Evolutionary conservation across 768 basidiomycete species (phyloP), one percentile per base, ranked within the genome.

Genomic region (Kwoniella sp.): DNA sequence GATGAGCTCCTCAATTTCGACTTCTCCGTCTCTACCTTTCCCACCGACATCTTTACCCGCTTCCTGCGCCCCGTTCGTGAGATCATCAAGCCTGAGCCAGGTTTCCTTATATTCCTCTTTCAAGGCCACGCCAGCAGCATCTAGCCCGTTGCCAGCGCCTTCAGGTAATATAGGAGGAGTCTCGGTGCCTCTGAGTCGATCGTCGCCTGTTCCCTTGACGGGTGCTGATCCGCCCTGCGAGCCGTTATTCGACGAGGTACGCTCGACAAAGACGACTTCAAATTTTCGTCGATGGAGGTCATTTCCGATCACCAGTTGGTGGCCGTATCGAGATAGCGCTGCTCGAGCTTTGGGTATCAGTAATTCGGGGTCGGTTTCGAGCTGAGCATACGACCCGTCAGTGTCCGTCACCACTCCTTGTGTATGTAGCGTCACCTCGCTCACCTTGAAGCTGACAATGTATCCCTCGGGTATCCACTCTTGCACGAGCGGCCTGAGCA

Each of bases 221-320:
- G 59, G 15, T 65, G 31, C 38, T 31, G 28, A 47, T 11, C 0
- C 15, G 30, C 22, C 34, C 29, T 41, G 26, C 31, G 13, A 20
- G 48, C 22, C 15, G 1, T 63, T 29, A 23, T 65, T 41, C 13
- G 71, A 73, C 47, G 79, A 68, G 61, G 77, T 87, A 0, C 71
- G 73, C 22, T 90, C 90, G 30, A 99, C 89, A 74, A 98, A 90
- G 4, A 95, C 91, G 61, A 99, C 95, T 78, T 93, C 90, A 68
- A 86, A 86, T 80, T 99, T 99, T 58, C 96, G 87, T 38, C 86
- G 86, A 75, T 93, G 86, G n/a, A 99, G 87, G 66, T 93, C 90
- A 80, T 99, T 99, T 22, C 92, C 96, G 67, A 99, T 92, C 58
- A 99, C 96, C 29, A 96, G 88, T 77, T 98, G 94, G 79, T 98